Conservation (phyloP, 768 basidiomycete species). For the Gloeopeniophorella convolvens region DNA sequence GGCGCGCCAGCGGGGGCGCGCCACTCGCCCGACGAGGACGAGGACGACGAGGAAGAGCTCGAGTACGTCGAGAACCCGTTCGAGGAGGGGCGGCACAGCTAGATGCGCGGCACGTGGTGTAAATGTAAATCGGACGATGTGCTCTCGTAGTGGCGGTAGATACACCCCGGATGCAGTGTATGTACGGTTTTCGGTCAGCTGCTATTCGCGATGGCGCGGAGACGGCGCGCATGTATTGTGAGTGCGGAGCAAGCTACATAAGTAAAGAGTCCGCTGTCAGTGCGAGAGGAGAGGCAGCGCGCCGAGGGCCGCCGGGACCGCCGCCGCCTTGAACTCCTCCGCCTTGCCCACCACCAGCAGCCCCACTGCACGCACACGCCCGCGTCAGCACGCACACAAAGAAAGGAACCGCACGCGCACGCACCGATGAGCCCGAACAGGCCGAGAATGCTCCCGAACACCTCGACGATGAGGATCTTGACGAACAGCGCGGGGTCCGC, state of each 20-base stretch:
- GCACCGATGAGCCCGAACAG: conserved; percentile 88
- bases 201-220: too few relatives aligned
- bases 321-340: conserved; percentile 46
- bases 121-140: not conserved
- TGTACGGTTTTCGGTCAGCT: too few relatives aligned
- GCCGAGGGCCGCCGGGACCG: not conserved
- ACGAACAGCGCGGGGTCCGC: conserved; percentile 93
- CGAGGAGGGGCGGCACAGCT: conserved; percentile 19
- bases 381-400: conserved; percentile 1
- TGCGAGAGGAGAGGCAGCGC: conserved; percentile 4
- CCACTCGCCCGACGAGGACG: not conserved
- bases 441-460: conserved; percentile 87
- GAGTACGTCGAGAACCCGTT: conserved; percentile 26
- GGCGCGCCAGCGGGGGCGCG: not conserved
- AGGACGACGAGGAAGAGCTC: conserved; percentile 21
- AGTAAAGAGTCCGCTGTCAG: too few relatives aligned
- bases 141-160: too few relatives aligned
- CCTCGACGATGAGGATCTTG: conserved; percentile 94
- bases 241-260: too few relatives aligned
- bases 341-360: conserved; percentile 70
- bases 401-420: conserved; percentile 27
- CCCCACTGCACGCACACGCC: conserved; percentile 47
- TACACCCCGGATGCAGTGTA: too few relatives aligned
- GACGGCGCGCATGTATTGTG: too few relatives aligned
- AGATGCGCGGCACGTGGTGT: not conserved